These are phyloP conservation scores for Colletotrichum acutatum DNA, from an alignment of 2,329 filamentous ascomycete species.

Conservation along the genomic window DNA sequence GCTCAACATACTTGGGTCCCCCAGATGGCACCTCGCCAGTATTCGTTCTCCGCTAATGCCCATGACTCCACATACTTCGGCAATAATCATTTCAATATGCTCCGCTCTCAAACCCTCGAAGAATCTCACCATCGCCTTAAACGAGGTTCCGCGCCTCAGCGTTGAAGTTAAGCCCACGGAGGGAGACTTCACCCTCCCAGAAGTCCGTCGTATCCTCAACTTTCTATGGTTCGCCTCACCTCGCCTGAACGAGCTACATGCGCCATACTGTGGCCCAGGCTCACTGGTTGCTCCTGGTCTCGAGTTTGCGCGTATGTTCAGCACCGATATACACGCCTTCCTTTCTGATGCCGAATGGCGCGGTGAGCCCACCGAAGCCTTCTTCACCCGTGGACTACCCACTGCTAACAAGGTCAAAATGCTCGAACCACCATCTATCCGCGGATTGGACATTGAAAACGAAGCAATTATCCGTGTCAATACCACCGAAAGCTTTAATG, in stretches of 20 bases:
- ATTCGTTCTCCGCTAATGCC: constrained; percentile 4
- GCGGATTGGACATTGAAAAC: neutral
- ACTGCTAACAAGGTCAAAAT: neutral
- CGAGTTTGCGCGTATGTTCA: constrained; percentile 1
- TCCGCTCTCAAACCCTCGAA: neutral
- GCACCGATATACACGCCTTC: neutral
- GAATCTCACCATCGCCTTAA: neutral
- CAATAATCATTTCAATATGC: neutral
- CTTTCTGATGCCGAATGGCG: constrained; percentile 1
- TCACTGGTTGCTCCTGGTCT: constrained; percentile 16
- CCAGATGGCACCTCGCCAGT: constrained; percentile 1
- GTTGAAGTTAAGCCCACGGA: neutral
- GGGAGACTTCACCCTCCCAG: neutral
- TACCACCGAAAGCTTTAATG: neutral
- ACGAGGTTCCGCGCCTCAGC: neutral
- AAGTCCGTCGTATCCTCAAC: neutral
- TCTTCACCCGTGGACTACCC: constrained; percentile 8
- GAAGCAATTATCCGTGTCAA: neutral
- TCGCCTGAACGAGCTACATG: constrained; percentile 3
- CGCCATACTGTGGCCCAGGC: neutral
- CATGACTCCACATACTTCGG: neutral
- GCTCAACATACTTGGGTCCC: neutral
- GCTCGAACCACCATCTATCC: neutral
- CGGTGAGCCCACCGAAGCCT: neutral
- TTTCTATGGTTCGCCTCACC: constrained; percentile 18